Evolutionary conservation across 176 grass and related monocot species (phyloP).

Genomic region (Oryza rufipogon): DNA sequence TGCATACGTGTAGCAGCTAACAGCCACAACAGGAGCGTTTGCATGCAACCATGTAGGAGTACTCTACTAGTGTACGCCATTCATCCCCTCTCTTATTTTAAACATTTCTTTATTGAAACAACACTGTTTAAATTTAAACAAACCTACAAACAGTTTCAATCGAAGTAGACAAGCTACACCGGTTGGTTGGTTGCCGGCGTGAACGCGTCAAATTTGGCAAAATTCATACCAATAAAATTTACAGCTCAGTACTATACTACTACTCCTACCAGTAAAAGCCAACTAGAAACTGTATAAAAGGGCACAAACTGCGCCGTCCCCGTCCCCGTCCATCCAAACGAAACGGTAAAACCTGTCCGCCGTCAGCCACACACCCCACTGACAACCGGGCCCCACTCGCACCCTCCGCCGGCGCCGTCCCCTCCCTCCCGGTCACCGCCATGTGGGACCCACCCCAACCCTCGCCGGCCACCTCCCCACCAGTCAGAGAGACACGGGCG

Average conservation of each 20-base stretch:
- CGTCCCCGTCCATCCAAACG: background rate
- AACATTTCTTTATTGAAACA: too few relatives aligned
- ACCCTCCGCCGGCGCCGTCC: background rate
- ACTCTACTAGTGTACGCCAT: background rate
- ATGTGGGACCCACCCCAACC: background rate
- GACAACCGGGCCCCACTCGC: background rate
- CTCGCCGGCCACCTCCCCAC: constrained; percentile 21
- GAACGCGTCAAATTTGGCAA: background rate
- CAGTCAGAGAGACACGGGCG: constrained; percentile 26
- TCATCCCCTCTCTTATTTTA: background rate
- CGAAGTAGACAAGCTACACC: background rate
- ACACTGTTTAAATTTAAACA: too few relatives aligned
- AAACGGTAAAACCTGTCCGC: background rate
- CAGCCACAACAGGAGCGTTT: background rate
- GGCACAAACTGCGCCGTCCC: background rate
- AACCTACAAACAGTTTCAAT: background rate
- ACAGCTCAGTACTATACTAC: background rate
- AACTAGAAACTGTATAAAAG: background rate
- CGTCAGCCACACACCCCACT: background rate
- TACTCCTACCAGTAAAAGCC: background rate
- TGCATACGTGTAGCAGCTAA: background rate
- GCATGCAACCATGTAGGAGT: background rate
- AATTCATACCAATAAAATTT: background rate
- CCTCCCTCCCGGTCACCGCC: background rate
- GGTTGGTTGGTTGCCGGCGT: background rate